Percentiles rank a stretch among this genome's conserved stretches.
Conservation (phyloP, 176 grass and related monocot species). For the Hsuehochloa calcarea region DNA sequence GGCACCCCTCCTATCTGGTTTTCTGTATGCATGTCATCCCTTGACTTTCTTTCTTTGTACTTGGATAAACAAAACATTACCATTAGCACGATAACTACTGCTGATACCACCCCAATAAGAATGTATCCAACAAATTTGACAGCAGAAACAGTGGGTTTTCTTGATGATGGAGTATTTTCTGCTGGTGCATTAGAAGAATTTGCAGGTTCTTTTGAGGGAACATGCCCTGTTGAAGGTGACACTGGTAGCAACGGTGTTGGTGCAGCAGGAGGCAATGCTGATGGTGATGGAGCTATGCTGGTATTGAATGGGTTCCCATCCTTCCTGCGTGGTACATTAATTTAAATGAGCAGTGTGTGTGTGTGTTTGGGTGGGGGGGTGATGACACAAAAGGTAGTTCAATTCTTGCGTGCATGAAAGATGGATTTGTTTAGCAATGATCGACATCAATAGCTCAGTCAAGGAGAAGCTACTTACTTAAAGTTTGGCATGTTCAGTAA, state of each 20-base stretch:
- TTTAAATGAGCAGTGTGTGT: slow-evolving; percentile 44
- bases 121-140: slow-evolving; percentile 80
- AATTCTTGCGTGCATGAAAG: neutral
- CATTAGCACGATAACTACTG: slow-evolving; percentile 59
- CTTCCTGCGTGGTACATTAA: slow-evolving; percentile 57
- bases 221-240: slow-evolving; percentile 49
- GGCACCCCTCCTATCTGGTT: slow-evolving; percentile 43
- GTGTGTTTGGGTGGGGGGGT: too few species aligned
- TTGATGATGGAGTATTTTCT: slow-evolving; percentile 32
- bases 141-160: slow-evolving; percentile 49
- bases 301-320: slow-evolving; percentile 99
- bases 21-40: slow-evolving; percentile 42
- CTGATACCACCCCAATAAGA: slow-evolving; percentile 61
- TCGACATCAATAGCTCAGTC: slow-evolving; percentile 4
- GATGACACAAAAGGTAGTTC: neutral
- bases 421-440: slow-evolving; percentile 1
- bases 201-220: slow-evolving; percentile 50
- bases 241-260: slow-evolving; percentile 36
- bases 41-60: slow-evolving; percentile 64
- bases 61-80: slow-evolving; percentile 77
- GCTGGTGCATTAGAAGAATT: slow-evolving; percentile 47
- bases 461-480: slow-evolving; percentile 60
- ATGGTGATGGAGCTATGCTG: slow-evolving; percentile 70
- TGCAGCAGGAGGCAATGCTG: slow-evolving; percentile 31
- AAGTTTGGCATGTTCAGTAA: slow-evolving; percentile 75